Base-by-base conservation (phyloP, 805 yeast species). In the Suhomyces xylopsoci region DNA sequence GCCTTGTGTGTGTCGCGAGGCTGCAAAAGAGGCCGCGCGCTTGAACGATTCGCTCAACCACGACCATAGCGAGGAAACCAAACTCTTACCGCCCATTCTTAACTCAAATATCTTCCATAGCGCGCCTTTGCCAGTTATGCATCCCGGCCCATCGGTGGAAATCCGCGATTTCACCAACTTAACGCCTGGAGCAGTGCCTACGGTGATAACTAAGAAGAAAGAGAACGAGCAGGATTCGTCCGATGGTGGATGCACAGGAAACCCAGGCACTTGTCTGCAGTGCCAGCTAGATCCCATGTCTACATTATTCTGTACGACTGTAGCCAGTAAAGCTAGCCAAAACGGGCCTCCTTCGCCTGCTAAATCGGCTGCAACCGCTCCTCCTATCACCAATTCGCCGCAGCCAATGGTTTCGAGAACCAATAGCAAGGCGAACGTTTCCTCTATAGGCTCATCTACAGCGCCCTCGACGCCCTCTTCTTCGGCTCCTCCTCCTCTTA, bases 1-100 rank as follows among this genome's bases (percentile, higher is more conserved):
- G 0, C 92, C 96, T 2, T 93, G 98, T 70, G 88, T 93, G 2
- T 93, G 97, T 66, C 82, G 93, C 25, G 97, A 90, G 59, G 88
- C 82, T 15, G 85, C 83, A 2, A 74, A 76, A 58, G 83, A 79
- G 61, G 80, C 79, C 1, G 80, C 77, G 3, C 58, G 66, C 15
- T 62, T 77, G 52, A 69, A 65, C 51, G 60, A 63, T 17, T 56
- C 71, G 2, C 60, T 73, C 20, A 57, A 63, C 6, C n/a, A 42
- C 9, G 55, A 58, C 20, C 55, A 48, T 24, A 58, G 56, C 43
- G 61, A 60, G 9, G 47, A 55, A 4, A 42, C 55, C 28, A 56
- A 53, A 42, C 51, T 25, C 22, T 68, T 79, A 28, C 83, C 80
- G 10, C 82, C 78, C 41, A 72, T 73, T 49, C 55, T 64, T 42